Evolutionary conservation across 306 rosid species (phyloP).

Genomic region (Begonia fuchsioides): DNA sequence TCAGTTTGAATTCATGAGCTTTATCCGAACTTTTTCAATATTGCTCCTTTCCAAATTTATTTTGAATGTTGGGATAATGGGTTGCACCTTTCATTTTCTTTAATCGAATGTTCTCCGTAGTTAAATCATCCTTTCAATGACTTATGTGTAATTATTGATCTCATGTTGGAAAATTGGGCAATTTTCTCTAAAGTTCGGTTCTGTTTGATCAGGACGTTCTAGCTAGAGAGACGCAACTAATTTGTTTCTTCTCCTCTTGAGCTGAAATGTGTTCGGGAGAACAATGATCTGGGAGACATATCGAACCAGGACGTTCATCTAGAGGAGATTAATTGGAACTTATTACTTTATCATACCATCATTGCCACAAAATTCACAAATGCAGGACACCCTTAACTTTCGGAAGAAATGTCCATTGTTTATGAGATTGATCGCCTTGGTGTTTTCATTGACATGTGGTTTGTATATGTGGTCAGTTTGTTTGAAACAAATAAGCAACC

Average conservation of each 20-base stretch:
- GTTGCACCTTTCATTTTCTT: neutral
- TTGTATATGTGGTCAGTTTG: conserved; percentile 83
- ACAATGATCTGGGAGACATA: conserved; percentile 2
- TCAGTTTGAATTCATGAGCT: conserved; percentile 6
- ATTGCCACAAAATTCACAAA: conserved; percentile 11
- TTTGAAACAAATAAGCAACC: conserved; percentile 61
- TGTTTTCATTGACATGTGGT: conserved; percentile 80
- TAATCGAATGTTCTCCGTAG: too few relatives aligned
- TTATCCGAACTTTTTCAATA: conserved; percentile 3
- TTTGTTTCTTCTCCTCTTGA: conserved; percentile 1
- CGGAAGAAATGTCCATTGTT: conserved; percentile 70
- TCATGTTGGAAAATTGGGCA: too few relatives aligned
- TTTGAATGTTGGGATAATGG: neutral
- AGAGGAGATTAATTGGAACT: neutral
- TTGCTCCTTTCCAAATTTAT: neutral
- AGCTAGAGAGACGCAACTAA: conserved; percentile 18
- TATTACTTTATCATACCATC: conserved; percentile 3
- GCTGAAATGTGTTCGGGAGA: neutral
- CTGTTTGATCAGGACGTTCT: too few relatives aligned
- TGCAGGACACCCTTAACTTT: conserved; percentile 47
- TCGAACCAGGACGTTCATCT: too few relatives aligned
- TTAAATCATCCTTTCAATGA: too few relatives aligned
- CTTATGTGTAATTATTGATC: too few relatives aligned
- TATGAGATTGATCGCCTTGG: conserved; percentile 58
- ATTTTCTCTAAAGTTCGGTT: too few relatives aligned